Conservation (phyloP, 495 filamentous ascomycete genomes). For the Halenospora varia region DNA sequence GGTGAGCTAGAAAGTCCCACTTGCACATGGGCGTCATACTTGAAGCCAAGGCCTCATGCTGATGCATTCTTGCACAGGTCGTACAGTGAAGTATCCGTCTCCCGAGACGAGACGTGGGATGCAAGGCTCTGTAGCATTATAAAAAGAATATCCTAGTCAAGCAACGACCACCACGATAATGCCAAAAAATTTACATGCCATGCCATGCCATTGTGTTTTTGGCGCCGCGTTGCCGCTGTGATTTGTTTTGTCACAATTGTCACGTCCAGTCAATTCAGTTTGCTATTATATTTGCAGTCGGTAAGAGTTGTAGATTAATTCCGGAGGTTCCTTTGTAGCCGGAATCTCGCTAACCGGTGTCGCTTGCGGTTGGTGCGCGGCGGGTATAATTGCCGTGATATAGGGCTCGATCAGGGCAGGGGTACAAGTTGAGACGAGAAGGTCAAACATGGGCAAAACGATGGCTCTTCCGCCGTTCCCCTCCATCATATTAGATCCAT, state of each 20-base stretch:
- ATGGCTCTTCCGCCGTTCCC: neutral
- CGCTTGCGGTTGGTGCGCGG: too few relatives aligned
- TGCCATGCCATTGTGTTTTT: neutral
- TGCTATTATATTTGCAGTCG: too few relatives aligned
- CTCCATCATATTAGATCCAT: neutral
- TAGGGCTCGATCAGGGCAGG: conserved; percentile 1
- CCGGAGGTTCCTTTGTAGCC: neutral
- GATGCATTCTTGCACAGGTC: conserved; percentile 30
- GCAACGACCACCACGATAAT: neutral
- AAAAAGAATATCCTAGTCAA: conserved; percentile 11
- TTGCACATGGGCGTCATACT: neutral
- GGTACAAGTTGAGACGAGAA: conserved; percentile 13
- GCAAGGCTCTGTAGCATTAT: conserved; percentile 24
- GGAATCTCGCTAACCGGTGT: neutral
- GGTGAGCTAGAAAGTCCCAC: conserved; percentile 64
- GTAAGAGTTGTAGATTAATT: conserved; percentile 1
- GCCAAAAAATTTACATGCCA: neutral
- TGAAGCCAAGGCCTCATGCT: conserved; percentile 22
- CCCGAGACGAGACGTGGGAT: conserved; percentile 1
- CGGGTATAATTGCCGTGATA: conserved; percentile 2
- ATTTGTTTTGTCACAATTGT: too few relatives aligned
- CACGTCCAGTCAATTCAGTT: too few relatives aligned
- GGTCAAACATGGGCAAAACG: conserved; percentile 23
- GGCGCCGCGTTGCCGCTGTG: neutral
- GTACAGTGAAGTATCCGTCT: conserved; percentile 33